Percentiles rank a stretch among this genome's conserved stretches.
Conservation (phyloP, 2,329 filamentous ascomycete species). For the Ceratocystis harringtonii region DNA sequence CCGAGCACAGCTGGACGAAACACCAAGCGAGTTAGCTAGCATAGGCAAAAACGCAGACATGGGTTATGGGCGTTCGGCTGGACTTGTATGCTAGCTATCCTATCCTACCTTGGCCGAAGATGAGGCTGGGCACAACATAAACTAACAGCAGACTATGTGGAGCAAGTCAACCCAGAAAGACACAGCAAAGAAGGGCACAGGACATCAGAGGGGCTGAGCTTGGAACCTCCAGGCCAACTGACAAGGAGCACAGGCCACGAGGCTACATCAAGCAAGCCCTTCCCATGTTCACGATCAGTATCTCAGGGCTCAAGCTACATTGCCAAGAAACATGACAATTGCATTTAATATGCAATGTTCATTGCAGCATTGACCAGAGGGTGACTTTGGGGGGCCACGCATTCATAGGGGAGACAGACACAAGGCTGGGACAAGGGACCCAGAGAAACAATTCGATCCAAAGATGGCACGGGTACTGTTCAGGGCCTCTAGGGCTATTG, state of each 20-base stretch:
- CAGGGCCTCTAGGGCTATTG: background rate
- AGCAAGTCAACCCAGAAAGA: background rate
- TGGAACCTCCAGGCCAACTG: background rate
- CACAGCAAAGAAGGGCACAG: background rate
- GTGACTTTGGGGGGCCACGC: background rate
- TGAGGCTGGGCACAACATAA: background rate
- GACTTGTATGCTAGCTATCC: background rate
- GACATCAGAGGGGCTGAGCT: background rate
- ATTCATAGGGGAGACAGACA: background rate
- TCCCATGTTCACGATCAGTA: too few relatives aligned
- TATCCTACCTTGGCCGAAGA: background rate
- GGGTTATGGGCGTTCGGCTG: background rate
- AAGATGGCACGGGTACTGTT: background rate
- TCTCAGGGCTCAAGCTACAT: background rate
- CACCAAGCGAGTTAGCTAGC: background rate
- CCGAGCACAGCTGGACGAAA: background rate
- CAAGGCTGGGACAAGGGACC: background rate
- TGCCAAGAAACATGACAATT: slow-evolving; percentile 3
- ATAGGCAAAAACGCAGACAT: too few relatives aligned
- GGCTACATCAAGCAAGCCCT: too few relatives aligned
- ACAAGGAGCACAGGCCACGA: background rate
- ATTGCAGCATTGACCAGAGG: background rate
- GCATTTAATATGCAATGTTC: background rate
- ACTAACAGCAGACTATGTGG: background rate
- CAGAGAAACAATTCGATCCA: background rate